Evolutionary conservation across 2,329 filamentous ascomycete genomes (phyloP).

Genomic region (Penicillium sp.): DNA sequence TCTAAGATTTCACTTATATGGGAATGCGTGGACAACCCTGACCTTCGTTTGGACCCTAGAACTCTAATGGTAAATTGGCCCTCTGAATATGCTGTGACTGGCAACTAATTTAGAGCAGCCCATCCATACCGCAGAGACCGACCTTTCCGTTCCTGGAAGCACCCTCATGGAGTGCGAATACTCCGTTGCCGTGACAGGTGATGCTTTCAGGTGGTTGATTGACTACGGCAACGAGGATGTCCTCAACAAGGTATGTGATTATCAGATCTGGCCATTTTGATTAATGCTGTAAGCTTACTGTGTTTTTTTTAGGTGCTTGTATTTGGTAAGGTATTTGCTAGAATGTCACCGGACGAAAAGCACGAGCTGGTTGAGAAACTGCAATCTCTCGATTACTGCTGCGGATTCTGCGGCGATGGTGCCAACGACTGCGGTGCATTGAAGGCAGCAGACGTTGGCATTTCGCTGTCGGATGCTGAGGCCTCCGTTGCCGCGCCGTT

Average conservation of each 20-base stretch:
- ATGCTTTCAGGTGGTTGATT: constrained; percentile 94
- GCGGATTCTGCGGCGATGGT: constrained; percentile 94
- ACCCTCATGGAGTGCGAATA: constrained; percentile 81
- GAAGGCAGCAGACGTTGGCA: constrained; percentile 96
- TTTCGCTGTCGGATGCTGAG: constrained; percentile 95
- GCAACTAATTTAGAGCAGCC: constrained; percentile 55
- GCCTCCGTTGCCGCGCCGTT: constrained; percentile 98
- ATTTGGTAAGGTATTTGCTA: constrained; percentile 87
- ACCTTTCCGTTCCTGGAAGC: constrained; percentile 83
- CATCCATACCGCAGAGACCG: constrained; percentile 69
- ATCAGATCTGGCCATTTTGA: neutral
- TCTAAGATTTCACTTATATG: constrained; percentile 74
- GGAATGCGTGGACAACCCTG: constrained; percentile 91
- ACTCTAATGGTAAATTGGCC: constrained; percentile 64
- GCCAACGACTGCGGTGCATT: constrained; percentile 97
- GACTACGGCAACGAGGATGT: constrained; percentile 85
- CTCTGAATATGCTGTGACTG: constrained; percentile 4
- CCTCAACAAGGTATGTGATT: constrained; percentile 62
- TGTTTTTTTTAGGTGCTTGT: constrained; percentile 71
- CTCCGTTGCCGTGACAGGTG: constrained; percentile 84
- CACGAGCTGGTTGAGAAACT: constrained; percentile 96
- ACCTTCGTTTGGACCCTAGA: constrained; percentile 74
- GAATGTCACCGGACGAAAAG: constrained; percentile 99
- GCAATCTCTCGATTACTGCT: constrained; percentile 92
- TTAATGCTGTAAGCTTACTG: neutral